Evolutionary conservation across 805 yeast species (phyloP).

Genomic region (Metschnikowia cubensis): DNA sequence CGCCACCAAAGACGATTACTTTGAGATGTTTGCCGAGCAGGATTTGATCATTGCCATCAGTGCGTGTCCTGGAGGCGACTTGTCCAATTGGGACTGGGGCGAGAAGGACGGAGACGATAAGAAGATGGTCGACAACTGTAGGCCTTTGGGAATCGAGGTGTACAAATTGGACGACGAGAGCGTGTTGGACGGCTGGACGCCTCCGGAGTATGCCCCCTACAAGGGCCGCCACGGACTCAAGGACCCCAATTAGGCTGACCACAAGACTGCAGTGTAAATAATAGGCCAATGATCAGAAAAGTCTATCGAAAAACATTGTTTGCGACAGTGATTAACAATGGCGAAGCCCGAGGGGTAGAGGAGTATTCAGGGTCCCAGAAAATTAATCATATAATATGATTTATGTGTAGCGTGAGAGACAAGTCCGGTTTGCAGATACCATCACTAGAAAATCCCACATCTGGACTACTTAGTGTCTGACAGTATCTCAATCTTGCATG

Average conservation of each 20-base stretch:
- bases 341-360: no score
- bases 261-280: no score
- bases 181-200: conserved; percentile 47
- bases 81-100: conserved; percentile 70
- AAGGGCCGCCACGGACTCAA: conserved; percentile 55
- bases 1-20: conserved; percentile 54
- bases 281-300: no score
- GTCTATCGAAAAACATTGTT: no score
- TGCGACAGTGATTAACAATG: no score
- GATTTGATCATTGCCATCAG: conserved; percentile 61
- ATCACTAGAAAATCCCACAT: no score
- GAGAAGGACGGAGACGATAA: conserved; percentile 45
- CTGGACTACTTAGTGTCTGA: no score
- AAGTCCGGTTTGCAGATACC: no score
- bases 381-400: no score
- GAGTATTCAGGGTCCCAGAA: no score
- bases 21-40: conserved; percentile 64
- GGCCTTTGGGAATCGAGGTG: conserved; percentile 62
- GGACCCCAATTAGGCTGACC: conserved; percentile 6
- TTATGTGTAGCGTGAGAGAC: no score
- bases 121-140: conserved; percentile 59
- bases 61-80: conserved; percentile 70
- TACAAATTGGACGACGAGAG: conserved; percentile 47
- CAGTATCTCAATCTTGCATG: no score
- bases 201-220: conserved; percentile 49